phyloP scores from a whole-genome alignment of 2,329 filamentous ascomycete species.

The Fusarium mangiferae region DNA sequence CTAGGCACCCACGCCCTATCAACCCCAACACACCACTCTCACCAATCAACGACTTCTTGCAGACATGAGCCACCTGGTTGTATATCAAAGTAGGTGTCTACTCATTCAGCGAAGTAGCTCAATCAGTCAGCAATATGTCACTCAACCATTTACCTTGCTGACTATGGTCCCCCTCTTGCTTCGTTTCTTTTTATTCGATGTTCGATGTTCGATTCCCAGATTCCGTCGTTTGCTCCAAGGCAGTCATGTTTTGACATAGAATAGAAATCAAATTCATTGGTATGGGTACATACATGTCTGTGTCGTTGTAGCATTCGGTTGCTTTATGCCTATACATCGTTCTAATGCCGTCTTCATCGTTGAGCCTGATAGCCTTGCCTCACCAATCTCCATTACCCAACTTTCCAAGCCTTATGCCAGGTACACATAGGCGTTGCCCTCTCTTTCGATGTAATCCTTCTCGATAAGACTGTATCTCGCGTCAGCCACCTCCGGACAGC shows the following conservation, averaged over 20 bases:
- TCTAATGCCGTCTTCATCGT: background rate
- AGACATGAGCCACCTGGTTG: background rate
- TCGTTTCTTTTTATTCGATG: slow-evolving; percentile 16
- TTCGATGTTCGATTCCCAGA: slow-evolving; percentile 14
- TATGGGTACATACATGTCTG: background rate
- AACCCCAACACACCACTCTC: background rate
- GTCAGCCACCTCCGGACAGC: slow-evolving; percentile 11
- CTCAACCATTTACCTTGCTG: slow-evolving; percentile 20
- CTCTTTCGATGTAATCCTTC: slow-evolving; percentile 90
- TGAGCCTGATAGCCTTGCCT: background rate
- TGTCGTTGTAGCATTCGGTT: background rate
- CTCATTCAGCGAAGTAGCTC: slow-evolving; percentile 38
- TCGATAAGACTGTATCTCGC: slow-evolving; percentile 76
- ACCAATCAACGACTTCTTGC: background rate
- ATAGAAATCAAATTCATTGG: background rate
- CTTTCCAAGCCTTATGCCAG: slow-evolving; percentile 62
- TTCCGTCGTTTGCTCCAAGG: background rate
- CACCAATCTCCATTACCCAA: background rate
- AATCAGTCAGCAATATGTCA: slow-evolving; percentile 3
- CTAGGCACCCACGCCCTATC: slow-evolving; percentile 4
- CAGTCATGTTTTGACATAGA: background rate
- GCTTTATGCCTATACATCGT: background rate
- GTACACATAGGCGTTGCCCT: slow-evolving; percentile 77
- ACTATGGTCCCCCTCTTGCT: slow-evolving; percentile 22
- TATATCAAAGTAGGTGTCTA: slow-evolving; percentile 4